Base-by-base conservation (phyloP, 1,139 yeast genomes). In the Candida sp. region DNA sequence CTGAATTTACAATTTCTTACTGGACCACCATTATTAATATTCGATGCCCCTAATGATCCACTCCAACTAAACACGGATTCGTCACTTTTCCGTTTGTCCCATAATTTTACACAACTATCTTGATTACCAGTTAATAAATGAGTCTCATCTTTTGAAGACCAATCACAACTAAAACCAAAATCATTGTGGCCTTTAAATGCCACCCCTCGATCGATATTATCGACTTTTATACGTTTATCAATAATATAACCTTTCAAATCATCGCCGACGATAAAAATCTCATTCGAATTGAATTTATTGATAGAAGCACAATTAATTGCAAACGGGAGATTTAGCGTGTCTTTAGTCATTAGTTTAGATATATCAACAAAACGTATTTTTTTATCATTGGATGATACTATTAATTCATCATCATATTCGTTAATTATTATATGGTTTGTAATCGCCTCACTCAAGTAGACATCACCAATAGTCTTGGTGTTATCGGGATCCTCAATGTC, bases 151-250 rank as follows among this genome's bases (percentile, higher is more conserved):
- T 49, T 45, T 2, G 67, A 64, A 5, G 71, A 66, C 87, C 87
- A 82, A 48, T 81, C 86, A 55, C 85, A 81, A 39, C 82, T 70
- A 52, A 81, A 82, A 4, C 83, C 78, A 54, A 58, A 80, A 54
- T 81, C 87, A 39, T 61, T 58, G 55, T 81, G 87, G 3, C 82
- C 84, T 21, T 45, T 45, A 33, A 74, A 57, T 25, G 37, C 53
- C 32, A 23, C 49, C 46, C 38, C 57, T 44, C 33, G 49, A 39
- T 30, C 43, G 45, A 51, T 43, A 6, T 49, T 46, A 22, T 50
- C 45, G 23, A 43, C 41, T 5, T 46, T 48, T 8, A 58, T 46
- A 43, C 82, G 55, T 12, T 66, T 60, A 54, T 82, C 87, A 3
- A 76, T 41, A 4, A 81, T 65, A 45, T 62, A 65, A 1, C 79